Conservation (phyloP, 2,329 filamentous ascomycete species). For the Sordariomycetes sp. region DNA sequence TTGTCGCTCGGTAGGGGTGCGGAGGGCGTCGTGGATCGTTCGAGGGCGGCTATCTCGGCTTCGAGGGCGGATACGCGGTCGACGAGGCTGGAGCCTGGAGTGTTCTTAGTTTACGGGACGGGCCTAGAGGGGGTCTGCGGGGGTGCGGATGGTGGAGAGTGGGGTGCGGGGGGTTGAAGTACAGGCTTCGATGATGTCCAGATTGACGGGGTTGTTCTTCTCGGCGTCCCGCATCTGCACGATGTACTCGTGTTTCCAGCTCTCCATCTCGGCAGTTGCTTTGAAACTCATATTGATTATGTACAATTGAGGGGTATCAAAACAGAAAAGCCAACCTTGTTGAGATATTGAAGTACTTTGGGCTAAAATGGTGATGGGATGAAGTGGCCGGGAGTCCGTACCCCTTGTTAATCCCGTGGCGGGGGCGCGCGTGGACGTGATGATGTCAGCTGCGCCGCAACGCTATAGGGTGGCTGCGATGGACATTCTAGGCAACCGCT, state of each 20-base stretch:
- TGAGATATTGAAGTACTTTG: background rate
- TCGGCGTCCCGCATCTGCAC: constrained; percentile 60
- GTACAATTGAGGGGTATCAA: background rate
- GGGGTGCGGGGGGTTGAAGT: constrained; percentile 7
- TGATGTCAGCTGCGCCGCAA: background rate
- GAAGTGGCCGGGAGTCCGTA: background rate
- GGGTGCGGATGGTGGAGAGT: background rate
- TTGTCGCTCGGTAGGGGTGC: constrained; percentile 13
- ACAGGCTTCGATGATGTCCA: constrained; percentile 71
- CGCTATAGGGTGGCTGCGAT: background rate
- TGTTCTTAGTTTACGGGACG: background rate
- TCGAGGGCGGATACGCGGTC: constrained; percentile 53
- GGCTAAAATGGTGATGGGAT: background rate
- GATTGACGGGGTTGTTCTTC: constrained; percentile 47
- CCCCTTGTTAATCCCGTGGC: background rate
- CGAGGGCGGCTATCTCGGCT: constrained; percentile 35
- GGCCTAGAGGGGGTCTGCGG: background rate
- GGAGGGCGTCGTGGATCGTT: constrained; percentile 8
- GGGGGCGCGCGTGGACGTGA: background rate
- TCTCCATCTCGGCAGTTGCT: constrained; percentile 11
- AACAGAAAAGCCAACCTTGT: background rate
- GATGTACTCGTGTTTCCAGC: constrained; percentile 75
- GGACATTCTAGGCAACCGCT: background rate
- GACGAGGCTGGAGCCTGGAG: constrained; percentile 47
- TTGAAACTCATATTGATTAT: background rate